phyloP scores from a whole-genome alignment of 2,329 filamentous ascomycete species.

The Fusarium humuli region DNA sequence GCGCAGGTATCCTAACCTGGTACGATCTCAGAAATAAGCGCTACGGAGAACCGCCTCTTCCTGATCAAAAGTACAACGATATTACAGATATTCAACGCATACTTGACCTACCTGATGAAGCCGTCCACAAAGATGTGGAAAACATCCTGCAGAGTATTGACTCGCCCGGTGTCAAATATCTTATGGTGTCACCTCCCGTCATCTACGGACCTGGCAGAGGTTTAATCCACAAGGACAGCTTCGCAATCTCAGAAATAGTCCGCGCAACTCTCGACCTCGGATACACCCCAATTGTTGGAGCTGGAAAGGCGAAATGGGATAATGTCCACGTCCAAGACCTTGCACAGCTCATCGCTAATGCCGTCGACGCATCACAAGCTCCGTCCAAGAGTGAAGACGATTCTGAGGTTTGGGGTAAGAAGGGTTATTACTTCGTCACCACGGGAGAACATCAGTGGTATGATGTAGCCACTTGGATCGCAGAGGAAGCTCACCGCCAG shows the following conservation, averaged over 20 bases:
- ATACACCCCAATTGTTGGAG: constrained; percentile 57
- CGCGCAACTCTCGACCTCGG: constrained; percentile 56
- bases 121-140: constrained; percentile 75
- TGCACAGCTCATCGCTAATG: constrained; percentile 55
- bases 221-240: constrained; percentile 60
- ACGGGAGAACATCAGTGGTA: constrained; percentile 70
- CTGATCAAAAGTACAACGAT: constrained; percentile 67
- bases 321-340: constrained; percentile 65
- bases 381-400: constrained; percentile 64
- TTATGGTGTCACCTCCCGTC: constrained; percentile 62
- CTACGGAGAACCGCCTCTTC: constrained; percentile 57
- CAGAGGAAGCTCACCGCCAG: constrained; percentile 60
- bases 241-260: constrained; percentile 61
- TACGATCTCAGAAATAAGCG: constrained; percentile 57
- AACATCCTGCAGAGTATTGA: constrained; percentile 67
- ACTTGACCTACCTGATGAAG: constrained; percentile 65
- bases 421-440: constrained; percentile 73
- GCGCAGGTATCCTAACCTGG: constrained; percentile 61
- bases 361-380: constrained; percentile 66
- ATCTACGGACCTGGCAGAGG: constrained; percentile 66
- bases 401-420: constrained; percentile 70
- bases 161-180: constrained; percentile 53
- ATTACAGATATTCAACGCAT: constrained; percentile 67
- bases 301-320: constrained; percentile 63
- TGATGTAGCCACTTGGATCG: constrained; percentile 67